Base-by-base conservation (phyloP, 2,329 filamentous ascomycete genomes). In the Calonectria ilicicola region DNA sequence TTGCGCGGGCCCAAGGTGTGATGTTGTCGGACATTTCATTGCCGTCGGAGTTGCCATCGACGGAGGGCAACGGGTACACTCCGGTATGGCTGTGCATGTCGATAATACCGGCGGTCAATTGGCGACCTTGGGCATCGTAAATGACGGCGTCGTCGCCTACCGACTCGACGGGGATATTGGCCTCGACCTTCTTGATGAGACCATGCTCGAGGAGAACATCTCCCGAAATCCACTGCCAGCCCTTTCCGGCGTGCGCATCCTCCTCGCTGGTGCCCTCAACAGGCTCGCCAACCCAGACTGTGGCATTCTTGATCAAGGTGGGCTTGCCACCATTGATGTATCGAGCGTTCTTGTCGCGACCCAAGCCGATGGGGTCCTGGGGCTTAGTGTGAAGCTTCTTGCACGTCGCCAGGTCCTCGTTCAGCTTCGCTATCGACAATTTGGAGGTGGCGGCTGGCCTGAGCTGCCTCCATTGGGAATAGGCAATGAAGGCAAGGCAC, bases 61-160 rank as follows among this genome's bases (percentile, higher is more conserved):
- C 85, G 2, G 79, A 80, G 0, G 92, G 92, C n/a, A 93, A 82
- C 19, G 88, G 85, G 35, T 87, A 85, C 1, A 93, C 88, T 9
- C 92, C 91, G 2, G 91, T 87, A 79, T 94, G 93, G 40, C 88
- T 91, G 82, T 94, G 92, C 91, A 94, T 93, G 78, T 94, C 93
- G 60, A 94, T 90, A 76, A 94, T 91, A 19, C 92, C 93, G 9
- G 87, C 87, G 0, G 93, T 94, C 23, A 94, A 83, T 69, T 87
- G 90, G 3, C 91, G 88, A 1, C 92, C 91, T 29, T 86, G 81
- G 5, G 91, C 91, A 67, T 93, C 86, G 80, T 87, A 92, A 10
- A 91, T 78, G 5, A 88, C 74, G 0, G 85, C 86, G 60, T 89
- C 85, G 2, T 86, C 78, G 1, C 89, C 84, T 29, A 93, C 78